These are phyloP conservation scores for Colletotrichum sansevieriae DNA, from an alignment of 2,329 filamentous ascomycete species.

Conservation along the genomic window DNA sequence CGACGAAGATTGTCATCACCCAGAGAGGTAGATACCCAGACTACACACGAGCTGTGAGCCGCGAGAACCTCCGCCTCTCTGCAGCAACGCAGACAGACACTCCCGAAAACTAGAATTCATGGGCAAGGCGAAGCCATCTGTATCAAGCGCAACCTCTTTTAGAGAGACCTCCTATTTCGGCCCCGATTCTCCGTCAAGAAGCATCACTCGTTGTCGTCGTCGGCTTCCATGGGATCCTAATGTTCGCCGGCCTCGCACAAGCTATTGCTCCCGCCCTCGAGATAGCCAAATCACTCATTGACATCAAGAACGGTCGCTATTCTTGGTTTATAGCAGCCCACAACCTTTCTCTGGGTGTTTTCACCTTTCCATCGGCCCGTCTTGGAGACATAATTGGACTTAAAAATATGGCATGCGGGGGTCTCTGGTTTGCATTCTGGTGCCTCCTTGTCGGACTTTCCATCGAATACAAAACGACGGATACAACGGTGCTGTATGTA, in stretches of 20 bases:
- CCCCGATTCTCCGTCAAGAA: not conserved
- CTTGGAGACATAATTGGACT: conserved; percentile 71
- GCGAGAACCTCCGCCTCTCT: not conserved
- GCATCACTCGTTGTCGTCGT: conserved; percentile 2
- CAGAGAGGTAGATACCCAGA: not conserved
- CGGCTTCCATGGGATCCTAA: conserved; percentile 16
- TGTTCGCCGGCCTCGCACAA: conserved; percentile 18
- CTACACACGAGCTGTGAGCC: not conserved
- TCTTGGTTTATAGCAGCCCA: conserved; percentile 72
- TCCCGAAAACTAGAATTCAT: not conserved
- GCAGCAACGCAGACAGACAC: not conserved
- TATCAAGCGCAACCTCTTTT: not conserved
- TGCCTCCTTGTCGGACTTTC: conserved; percentile 61
- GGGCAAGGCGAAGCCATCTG: not conserved
- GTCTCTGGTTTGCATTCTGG: conserved; percentile 68
- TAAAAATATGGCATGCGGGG: conserved; percentile 64
- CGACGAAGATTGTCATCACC: conserved; percentile 24
- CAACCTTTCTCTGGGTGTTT: conserved; percentile 66
- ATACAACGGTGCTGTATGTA: conserved; percentile 54
- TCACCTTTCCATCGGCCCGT: conserved; percentile 68
- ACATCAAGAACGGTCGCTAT: conserved; percentile 52
- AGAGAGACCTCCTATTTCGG: not conserved
- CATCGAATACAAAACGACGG: conserved; percentile 41
- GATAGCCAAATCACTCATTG: conserved; percentile 11
- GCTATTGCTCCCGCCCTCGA: conserved; percentile 13